Base-by-base conservation (phyloP, 805 yeast species). In the Schizosaccharomyces osmophilus region DNA sequence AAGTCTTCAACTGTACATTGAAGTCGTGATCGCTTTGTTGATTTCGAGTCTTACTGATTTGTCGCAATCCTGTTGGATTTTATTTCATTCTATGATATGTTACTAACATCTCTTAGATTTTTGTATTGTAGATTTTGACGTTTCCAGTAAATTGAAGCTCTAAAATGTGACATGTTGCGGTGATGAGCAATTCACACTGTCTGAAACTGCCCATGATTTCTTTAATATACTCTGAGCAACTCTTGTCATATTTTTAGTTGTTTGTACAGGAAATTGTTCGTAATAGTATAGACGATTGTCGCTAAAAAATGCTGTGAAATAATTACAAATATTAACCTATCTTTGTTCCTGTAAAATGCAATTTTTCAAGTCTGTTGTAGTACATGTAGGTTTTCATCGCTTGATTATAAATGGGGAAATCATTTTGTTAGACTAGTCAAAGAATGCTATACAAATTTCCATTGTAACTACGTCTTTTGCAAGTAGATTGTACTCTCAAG, bases 161-260 rank as follows among this genome's bases (percentile, higher is more conserved):
- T 45, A n/a, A 45, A 19, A 45, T n/a, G 17, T 45, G 26, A 24
- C 51, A 3, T 8, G 26, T 45, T 45, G 51, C 57, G 17, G 26
- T 51, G 57, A 51, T 51, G 57, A 51, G 17, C 2, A 51, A 51
- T 51, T 51, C 57, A 51, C 57, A 51, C 57, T 51, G 57, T 51
- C 57, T 51, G 57, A 51, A 51, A 11, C 41, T 36, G 41, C 41
- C 41, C 41, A 36, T 36, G 41, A 36, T 45, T 45, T 45, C 51
- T 45, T 45, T n/a, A 45, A 45, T n/a, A 45, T 45, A 45, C 51
- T 45, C 51, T 45, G 51, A 45, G 51, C 51, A 45, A 45, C 22
- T 9, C 1, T 24, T 45, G 51, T 19, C 26, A 19, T 19, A 6
- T 45, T 24, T 19, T 45, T 45, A n/a, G 51, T 45, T 45, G 5